Evolutionary conservation across 2,329 filamentous ascomycete species (phyloP).

Genomic region (Claviceps spartinae): DNA sequence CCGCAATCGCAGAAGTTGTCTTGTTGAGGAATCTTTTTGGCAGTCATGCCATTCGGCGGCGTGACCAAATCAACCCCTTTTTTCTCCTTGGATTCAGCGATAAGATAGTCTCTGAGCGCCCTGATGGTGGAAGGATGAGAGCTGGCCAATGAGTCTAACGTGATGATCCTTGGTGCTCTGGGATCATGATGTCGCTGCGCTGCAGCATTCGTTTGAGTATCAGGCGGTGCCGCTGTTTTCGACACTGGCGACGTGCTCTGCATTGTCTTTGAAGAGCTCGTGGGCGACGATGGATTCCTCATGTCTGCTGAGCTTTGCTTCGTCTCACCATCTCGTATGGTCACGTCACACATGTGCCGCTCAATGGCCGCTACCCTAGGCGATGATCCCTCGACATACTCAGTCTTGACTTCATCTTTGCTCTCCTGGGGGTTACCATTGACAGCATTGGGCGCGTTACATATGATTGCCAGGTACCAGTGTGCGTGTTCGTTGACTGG

Average conservation of each 20-base stretch:
- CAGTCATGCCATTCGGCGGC: slow-evolving; percentile 43
- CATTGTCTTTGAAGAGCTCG: slow-evolving; percentile 1
- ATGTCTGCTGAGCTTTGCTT: not conserved
- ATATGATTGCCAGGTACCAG: slow-evolving; percentile 94
- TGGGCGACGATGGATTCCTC: not conserved
- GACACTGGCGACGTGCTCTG: not conserved
- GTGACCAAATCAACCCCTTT: slow-evolving; percentile 28
- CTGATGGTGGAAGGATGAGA: slow-evolving; percentile 50
- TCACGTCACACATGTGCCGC: slow-evolving; percentile 11
- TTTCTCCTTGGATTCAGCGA: slow-evolving; percentile 56
- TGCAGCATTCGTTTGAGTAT: not conserved
- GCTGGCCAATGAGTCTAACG: slow-evolving; percentile 70
- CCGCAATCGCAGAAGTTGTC: slow-evolving; percentile 83
- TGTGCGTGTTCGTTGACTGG: slow-evolving; percentile 80
- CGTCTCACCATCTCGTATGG: slow-evolving; percentile 11
- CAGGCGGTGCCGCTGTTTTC: slow-evolving; percentile 8
- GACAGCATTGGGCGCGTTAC: slow-evolving; percentile 61
- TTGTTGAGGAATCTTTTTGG: slow-evolving; percentile 64
- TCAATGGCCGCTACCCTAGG: slow-evolving; percentile 9
- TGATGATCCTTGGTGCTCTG: slow-evolving; percentile 59
- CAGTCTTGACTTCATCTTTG: slow-evolving; percentile 5
- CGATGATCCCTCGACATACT: not conserved
- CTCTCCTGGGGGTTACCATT: slow-evolving; percentile 7
- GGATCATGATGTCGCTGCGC: slow-evolving; percentile 19
- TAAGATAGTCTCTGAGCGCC: slow-evolving; percentile 63